phyloP scores from a whole-genome alignment of 441 rosid genomes.

The Iberis amara region DNA sequence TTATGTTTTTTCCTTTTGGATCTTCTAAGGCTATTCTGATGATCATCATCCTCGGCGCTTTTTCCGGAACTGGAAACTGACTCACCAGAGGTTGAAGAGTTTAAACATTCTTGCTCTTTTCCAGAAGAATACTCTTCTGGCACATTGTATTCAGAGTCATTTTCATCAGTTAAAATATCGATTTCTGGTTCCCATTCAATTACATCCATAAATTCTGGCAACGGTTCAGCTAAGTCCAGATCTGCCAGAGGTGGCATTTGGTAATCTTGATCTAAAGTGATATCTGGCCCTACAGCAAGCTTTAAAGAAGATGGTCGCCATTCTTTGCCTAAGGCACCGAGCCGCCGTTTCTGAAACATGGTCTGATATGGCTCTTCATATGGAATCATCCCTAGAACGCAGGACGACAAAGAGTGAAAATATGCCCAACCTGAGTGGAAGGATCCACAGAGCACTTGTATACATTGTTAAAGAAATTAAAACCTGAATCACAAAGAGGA shows the following conservation, averaged over 20 bases:
- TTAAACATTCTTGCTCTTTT: constrained; percentile 66
- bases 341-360: constrained; percentile 89
- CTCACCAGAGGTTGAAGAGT: constrained; percentile 55
- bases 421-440: constrained; percentile 11
- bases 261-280: constrained; percentile 75
- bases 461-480: constrained; percentile 23
- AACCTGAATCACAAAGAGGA: constrained; percentile 95
- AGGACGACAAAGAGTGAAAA: constrained; percentile 26
- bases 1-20: constrained; percentile 68
- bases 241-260: constrained; percentile 86
- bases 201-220: constrained; percentile 75
- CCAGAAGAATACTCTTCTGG: constrained; percentile 71
- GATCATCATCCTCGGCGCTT: constrained; percentile 53
- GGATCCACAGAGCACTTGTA: constrained; percentile 14
- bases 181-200: constrained; percentile 96
- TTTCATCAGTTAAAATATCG: constrained; percentile 70
- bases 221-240: constrained; percentile 70
- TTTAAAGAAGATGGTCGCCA: constrained; percentile 78
- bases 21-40: constrained; percentile 58
- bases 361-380: constrained; percentile 95
- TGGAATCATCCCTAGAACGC: constrained; percentile 72
- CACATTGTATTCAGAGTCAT: constrained; percentile 91
- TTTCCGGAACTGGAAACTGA: constrained; percentile 59
- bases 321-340: constrained; percentile 87
- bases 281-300: constrained; percentile 83